Base-by-base conservation (phyloP, 805 yeast genomes). In the Blastobotrys muscicola region DNA sequence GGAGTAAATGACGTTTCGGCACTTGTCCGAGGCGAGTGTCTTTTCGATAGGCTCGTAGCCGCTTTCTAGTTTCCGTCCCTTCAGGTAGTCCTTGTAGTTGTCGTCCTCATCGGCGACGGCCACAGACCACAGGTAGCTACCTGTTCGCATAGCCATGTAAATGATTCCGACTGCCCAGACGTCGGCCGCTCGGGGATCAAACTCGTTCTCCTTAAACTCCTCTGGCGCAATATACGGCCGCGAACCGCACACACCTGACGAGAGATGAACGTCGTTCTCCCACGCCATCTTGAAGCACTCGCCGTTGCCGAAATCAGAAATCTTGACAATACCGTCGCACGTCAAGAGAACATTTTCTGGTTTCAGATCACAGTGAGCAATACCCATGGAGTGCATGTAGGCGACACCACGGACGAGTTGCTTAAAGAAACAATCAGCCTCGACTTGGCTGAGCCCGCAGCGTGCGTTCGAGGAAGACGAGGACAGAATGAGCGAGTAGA, bases 201-300 rank as follows among this genome's bases (percentile, higher is more conserved):
- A 82, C 34, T 62, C 68, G 29, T 69, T 65, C 5, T 64, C 62
- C 7, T 56, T 54, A 56, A 75, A 82, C 63, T 85, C 95, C 57
- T 87, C 97, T 0, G 97, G 97, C 0, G 95, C 84, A 59, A 85
- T 85, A 63, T 85, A 87, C 1, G 95, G 90, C 47, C 80, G 90
- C 2, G 90, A 80, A 1, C 97, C 97, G 55, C 89, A 76, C 4
- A 81, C 72, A 11, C 92, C 89, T 13, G 68, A 61, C 32, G 80
- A 72, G 44, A 74, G 66, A 56, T 80, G 85, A 29, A 76, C 74
- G 43, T 78, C 78, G 39, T 67, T 69, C 56, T 85, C 94, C 90
- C 94, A 86, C 2, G 86, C 84, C 37, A 94, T 85, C 52, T 83
- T 78, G 62, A 87, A 83, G 29, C 90, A 94, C 46, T 83, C 87